A percentile compares a stretch with the other conserved stretches of the same genome.
Conservation (phyloP, 345 rosid genomes). For the Populus euphratica region DNA sequence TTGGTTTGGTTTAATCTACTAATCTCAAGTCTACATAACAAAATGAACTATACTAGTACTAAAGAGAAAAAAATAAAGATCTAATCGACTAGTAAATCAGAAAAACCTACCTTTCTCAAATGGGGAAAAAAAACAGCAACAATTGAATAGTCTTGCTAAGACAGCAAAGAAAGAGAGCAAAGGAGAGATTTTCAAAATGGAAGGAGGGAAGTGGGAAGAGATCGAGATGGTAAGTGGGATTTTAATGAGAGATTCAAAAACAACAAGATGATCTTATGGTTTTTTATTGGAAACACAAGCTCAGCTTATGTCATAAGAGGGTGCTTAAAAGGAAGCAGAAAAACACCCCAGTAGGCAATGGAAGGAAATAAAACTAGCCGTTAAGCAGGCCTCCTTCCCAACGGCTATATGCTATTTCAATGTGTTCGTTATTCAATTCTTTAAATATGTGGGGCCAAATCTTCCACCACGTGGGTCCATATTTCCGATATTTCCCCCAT, state of each 20-base stretch:
- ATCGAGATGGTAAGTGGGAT: neutral
- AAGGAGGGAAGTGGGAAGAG: neutral
- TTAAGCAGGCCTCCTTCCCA: neutral
- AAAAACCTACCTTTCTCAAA: neutral
- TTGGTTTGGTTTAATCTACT: neutral
- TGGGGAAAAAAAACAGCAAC: neutral
- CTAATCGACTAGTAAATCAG: neutral
- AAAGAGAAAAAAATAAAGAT: neutral
- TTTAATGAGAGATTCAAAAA: slow-evolving; percentile 2
- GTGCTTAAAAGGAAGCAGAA: slow-evolving; percentile 2
- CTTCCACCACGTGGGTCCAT: neutral
- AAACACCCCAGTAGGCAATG: neutral
- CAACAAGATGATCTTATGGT: neutral
- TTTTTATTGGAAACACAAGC: slow-evolving; percentile 16
- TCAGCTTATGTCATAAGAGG: neutral
- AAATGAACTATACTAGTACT: neutral
- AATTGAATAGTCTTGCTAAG: neutral
- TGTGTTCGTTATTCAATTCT: neutral
- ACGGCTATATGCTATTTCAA: slow-evolving; percentile 15
- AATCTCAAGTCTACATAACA: neutral
- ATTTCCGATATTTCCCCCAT: no score
- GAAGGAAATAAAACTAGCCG: slow-evolving; percentile 14
- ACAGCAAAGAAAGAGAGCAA: neutral
- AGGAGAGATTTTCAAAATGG: neutral
- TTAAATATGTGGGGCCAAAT: neutral